Evolutionary conservation across 73 alveolate genomes (phyloP).

Genomic region (Tetrahymena malaccensis): DNA sequence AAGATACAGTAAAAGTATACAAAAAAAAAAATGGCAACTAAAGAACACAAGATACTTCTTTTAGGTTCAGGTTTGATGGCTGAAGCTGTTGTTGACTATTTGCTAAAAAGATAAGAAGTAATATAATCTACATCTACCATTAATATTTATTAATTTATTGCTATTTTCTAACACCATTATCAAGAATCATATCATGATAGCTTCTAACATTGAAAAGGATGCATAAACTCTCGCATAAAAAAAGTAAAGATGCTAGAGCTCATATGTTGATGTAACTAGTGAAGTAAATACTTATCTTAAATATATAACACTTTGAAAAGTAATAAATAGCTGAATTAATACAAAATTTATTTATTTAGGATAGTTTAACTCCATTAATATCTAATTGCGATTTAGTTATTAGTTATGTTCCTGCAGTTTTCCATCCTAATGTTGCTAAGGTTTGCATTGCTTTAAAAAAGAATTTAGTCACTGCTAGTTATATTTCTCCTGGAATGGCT

Average conservation of each 20-base stretch:
- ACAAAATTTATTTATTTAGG: neutral
- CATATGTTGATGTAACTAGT: conserved; percentile 48
- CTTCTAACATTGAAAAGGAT: conserved; percentile 55
- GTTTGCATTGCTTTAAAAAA: conserved; percentile 48
- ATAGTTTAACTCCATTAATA: conserved; percentile 42
- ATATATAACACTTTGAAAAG: neutral
- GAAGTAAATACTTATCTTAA: neutral
- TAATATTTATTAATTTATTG: neutral
- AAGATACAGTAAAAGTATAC: neutral
- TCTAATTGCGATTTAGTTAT: conserved; percentile 50
- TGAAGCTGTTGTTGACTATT: conserved; percentile 64
- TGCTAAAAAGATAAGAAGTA: conserved; percentile 49
- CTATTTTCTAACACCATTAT: neutral
- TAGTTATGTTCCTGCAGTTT: conserved; percentile 71
- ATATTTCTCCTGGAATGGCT: conserved; percentile 59
- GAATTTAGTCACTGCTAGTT: conserved; percentile 62
- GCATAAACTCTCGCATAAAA: conserved; percentile 50
- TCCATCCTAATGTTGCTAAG: conserved; percentile 53
- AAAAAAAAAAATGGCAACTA: neutral
- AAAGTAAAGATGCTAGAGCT: conserved; percentile 43
- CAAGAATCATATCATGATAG: conserved; percentile 55
- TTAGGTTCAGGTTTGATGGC: conserved; percentile 66
- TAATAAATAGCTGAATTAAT: neutral
- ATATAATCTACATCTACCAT: neutral
- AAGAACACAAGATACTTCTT: conserved; percentile 34